Base-by-base conservation (phyloP, 371 early-diverging fungal species). In the Funneliformis caledonium region DNA sequence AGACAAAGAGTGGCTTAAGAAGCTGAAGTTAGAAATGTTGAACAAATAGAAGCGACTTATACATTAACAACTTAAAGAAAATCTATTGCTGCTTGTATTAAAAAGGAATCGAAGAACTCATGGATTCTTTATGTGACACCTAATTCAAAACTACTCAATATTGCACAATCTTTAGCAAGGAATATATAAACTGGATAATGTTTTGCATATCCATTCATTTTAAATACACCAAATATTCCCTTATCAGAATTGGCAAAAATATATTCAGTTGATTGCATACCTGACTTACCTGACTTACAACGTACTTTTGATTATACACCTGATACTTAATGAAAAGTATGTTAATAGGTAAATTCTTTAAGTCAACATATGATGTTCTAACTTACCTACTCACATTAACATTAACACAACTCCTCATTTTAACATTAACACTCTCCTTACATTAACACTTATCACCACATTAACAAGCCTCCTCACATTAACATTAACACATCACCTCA, bases 71-170 rank as follows among this genome's bases (percentile, higher is more conserved):
- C 9, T 52, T 47, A 37, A 68, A 33, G n/a, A 19, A 68, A 78
- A 56, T 52, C 37, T 5, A 68, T 60, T 31, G 11, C 43, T 26
- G 16, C 81, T 4, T 68, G 69, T 76, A 52, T 81, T 67, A 72
- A 42, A 81, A 82, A 26, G 26, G 26, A 26, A 26, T 26, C 26
- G 26, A 26, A 26, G 26, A 26, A 26, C 26, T 26, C 26, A 10
- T 83, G 82, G 19, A 90, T 80, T 86, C 85, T n/a, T 86, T 96
- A 43, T 89, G 91, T 60, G 88, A 95, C 0, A 87, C 91, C 4
- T 42, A 91, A 92, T 9, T 89, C 91, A 75, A 95, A 96, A 70
- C 91, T 89, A 77, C 95, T 95, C 83, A 96, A 97, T 83, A 89
- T 96, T 72, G 94, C 95, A 1, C 88, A 89, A 19, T 87, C 87